Percentiles rank a stretch among this genome's conserved stretches.
Evolutionary conservation across 2,329 filamentous ascomycete species (phyloP).

Genomic region (Bipolaris victoriae): DNA sequence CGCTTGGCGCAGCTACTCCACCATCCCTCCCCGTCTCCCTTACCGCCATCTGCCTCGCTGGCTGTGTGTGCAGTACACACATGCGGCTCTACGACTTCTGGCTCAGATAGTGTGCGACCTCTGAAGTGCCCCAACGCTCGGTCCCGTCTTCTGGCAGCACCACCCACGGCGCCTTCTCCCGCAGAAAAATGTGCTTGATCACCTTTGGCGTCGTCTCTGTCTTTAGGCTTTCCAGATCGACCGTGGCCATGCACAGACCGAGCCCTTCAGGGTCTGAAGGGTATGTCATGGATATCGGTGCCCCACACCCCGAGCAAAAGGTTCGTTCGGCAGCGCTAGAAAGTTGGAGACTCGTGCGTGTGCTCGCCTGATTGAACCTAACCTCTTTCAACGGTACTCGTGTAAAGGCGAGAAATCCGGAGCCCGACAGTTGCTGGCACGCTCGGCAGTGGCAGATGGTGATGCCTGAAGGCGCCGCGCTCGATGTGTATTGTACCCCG

Average conservation of each 20-base stretch:
- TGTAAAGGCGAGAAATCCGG: slow-evolving; percentile 54
- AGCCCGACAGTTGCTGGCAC: slow-evolving; percentile 58
- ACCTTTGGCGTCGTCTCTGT: slow-evolving; percentile 36
- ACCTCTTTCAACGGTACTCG: slow-evolving; percentile 46
- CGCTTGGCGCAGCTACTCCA: not conserved
- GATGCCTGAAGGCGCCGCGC: slow-evolving; percentile 44
- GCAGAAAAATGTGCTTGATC: slow-evolving; percentile 54
- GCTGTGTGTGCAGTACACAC: not conserved
- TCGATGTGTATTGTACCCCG: slow-evolving; percentile 51
- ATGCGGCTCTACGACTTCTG: not conserved
- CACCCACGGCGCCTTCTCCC: slow-evolving; percentile 48
- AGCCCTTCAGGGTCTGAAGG: slow-evolving; percentile 40
- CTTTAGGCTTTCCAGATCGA: slow-evolving; percentile 51
- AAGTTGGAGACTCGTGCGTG: slow-evolving; percentile 43
- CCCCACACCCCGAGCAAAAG: slow-evolving; percentile 56
- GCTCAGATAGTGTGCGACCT: slow-evolving; percentile 24
- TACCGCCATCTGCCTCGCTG: not conserved
- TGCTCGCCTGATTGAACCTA: slow-evolving; percentile 40
- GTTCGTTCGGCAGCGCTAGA: slow-evolving; percentile 52
- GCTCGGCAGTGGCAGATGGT: slow-evolving; percentile 57
- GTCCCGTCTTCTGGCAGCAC: slow-evolving; percentile 38
- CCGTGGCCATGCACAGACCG: slow-evolving; percentile 49
- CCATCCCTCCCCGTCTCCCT: not conserved
- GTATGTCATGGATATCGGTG: slow-evolving; percentile 55
- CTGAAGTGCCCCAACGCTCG: slow-evolving; percentile 30